Evolutionary conservation across 2,329 filamentous ascomycete genomes (phyloP).

Genomic region (Chaetomiaceae sp.): DNA sequence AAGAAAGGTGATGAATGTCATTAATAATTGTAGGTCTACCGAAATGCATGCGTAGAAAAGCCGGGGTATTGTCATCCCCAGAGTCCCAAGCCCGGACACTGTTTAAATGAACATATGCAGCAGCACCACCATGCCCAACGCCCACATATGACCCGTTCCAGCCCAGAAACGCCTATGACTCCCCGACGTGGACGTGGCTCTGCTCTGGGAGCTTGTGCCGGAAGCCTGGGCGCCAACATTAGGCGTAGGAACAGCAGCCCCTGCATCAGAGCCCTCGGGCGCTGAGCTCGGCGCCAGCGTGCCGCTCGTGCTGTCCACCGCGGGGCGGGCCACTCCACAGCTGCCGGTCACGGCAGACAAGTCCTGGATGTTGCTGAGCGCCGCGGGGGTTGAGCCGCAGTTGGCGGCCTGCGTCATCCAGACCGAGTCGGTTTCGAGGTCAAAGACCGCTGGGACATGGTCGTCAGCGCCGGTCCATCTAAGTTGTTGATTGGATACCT

Average conservation of each 20-base stretch:
- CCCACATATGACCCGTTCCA: neutral
- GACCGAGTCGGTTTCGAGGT: slow-evolving; percentile 44
- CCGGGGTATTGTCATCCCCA: slow-evolving; percentile 3
- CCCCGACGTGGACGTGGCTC: neutral
- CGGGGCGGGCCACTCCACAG: slow-evolving; percentile 18
- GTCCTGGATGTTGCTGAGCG: slow-evolving; percentile 32
- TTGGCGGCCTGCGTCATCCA: slow-evolving; percentile 49
- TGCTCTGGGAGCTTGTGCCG: neutral
- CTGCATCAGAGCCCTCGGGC: neutral
- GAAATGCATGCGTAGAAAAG: neutral
- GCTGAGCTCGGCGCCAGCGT: neutral
- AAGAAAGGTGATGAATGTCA: neutral
- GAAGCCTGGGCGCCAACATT: neutral
- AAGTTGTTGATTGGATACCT: too few relatives aligned
- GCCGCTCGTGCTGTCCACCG: slow-evolving; percentile 10
- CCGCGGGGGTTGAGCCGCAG: slow-evolving; percentile 44
- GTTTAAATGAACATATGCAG: neutral
- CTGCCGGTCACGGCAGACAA: slow-evolving; percentile 25
- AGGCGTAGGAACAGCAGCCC: neutral
- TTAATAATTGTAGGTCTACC: slow-evolving; percentile 2
- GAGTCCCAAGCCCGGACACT: neutral
- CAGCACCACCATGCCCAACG: neutral
- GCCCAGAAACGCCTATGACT: neutral
- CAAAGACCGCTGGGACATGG: slow-evolving; percentile 40
- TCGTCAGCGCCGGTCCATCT: too few relatives aligned